A percentile compares a stretch with the other conserved stretches of the same genome.
phyloP scores from a whole-genome alignment of 2,329 filamentous ascomycete genomes.

The Colletotrichum eleusines region DNA sequence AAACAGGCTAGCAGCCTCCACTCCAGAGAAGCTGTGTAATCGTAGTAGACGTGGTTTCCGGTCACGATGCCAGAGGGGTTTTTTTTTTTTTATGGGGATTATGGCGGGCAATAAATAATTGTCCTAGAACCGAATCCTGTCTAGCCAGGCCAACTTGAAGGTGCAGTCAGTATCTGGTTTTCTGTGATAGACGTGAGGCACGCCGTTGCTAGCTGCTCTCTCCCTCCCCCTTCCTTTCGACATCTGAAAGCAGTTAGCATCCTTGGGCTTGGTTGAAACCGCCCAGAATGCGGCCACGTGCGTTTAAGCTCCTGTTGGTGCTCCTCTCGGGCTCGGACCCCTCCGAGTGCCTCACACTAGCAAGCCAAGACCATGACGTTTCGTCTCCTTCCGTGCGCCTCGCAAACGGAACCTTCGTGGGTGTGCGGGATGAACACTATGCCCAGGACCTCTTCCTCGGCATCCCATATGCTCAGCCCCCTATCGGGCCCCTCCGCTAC shows the following conservation, averaged over 20 bases:
- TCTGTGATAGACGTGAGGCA: slow-evolving; percentile 15
- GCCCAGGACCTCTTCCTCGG: slow-evolving; percentile 70
- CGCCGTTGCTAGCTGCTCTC: slow-evolving; percentile 17
- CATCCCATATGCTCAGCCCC: slow-evolving; percentile 74
- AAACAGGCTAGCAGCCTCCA: slow-evolving; percentile 11
- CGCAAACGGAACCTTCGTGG: slow-evolving; percentile 53
- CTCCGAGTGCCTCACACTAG: slow-evolving; percentile 22
- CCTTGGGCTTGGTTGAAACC: slow-evolving; percentile 27
- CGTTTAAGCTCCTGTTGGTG: slow-evolving; percentile 35
- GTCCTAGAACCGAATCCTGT: background rate
- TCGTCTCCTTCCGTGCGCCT: slow-evolving; percentile 33
- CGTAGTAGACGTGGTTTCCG: background rate
- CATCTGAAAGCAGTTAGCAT: slow-evolving; percentile 13
- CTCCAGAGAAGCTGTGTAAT: background rate
- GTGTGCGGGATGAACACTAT: slow-evolving; percentile 54
- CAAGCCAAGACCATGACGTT: slow-evolving; percentile 12
- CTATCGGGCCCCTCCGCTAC: slow-evolving; percentile 68
- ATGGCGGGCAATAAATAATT: slow-evolving; percentile 11
- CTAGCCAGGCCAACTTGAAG: slow-evolving; percentile 7
- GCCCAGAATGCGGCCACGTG: slow-evolving; percentile 25
- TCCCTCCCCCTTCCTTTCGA: background rate
- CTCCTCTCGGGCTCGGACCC: slow-evolving; percentile 22
- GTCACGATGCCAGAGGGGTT: slow-evolving; percentile 1
- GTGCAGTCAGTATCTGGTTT: slow-evolving; percentile 13
- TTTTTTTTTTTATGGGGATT: slow-evolving; percentile 6